A percentile compares a stretch with the other conserved stretches of the same genome.
Evolutionary conservation across 164 flowering plant genomes (phyloP).

Genomic region (Euptelea pleiosperma): DNA sequence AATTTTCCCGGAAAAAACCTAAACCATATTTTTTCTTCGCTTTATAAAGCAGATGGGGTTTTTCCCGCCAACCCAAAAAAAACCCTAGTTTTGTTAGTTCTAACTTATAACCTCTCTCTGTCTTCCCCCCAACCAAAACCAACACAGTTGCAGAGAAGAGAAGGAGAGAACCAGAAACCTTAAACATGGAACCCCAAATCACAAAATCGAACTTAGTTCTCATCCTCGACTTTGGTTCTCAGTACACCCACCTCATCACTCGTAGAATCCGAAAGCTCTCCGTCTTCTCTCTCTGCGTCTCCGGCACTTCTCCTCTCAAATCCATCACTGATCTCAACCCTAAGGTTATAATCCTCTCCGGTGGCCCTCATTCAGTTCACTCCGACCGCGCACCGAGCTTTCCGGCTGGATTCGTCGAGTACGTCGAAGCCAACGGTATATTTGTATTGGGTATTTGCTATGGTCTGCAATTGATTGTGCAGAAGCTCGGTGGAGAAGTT

Average conservation of each 20-base stretch:
- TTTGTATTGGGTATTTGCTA: slow-evolving; percentile 86
- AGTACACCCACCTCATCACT: slow-evolving; percentile 95
- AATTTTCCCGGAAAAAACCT: neutral
- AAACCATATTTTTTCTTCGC: neutral
- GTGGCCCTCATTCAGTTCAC: slow-evolving; percentile 94
- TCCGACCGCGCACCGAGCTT: slow-evolving; percentile 55
- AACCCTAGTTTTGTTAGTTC: slow-evolving; percentile 3
- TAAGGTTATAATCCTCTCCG: slow-evolving; percentile 80
- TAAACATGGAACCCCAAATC: slow-evolving; percentile 40
- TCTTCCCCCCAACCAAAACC: neutral
- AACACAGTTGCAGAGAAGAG: neutral
- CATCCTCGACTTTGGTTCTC: slow-evolving; percentile 86
- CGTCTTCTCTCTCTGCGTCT: slow-evolving; percentile 80
- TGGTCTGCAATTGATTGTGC: slow-evolving; percentile 85
- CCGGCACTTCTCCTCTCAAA: slow-evolving; percentile 69
- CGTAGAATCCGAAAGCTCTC: slow-evolving; percentile 79
- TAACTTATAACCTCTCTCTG: neutral
- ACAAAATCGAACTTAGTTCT: slow-evolving; percentile 59
- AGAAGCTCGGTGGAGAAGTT: slow-evolving; percentile 84
- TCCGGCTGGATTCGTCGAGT: slow-evolving; percentile 69
- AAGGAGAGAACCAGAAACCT: neutral
- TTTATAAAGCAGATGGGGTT: neutral
- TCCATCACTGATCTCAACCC: slow-evolving; percentile 63
- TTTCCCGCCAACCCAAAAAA: slow-evolving; percentile 11
- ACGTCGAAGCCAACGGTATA: slow-evolving; percentile 53